These are phyloP conservation scores for Apiotrichum laibachii DNA, from an alignment of 1,284 basidiomycete genomes.

Conservation along the genomic window DNA sequence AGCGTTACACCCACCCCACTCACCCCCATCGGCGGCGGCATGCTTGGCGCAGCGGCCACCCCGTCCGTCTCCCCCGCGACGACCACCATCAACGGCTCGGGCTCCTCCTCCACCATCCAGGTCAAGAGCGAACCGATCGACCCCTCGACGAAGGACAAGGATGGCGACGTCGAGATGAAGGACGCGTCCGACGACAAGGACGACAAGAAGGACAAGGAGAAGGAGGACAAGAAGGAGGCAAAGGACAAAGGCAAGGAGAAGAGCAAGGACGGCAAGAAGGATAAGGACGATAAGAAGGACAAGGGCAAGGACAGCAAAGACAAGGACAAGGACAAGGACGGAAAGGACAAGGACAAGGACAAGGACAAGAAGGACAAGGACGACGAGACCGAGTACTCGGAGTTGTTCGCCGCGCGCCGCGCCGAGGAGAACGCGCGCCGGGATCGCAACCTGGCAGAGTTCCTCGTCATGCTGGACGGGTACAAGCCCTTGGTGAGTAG, in stretches of 20 bases:
- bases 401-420: slow-evolving; percentile 44
- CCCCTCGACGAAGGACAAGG: background rate
- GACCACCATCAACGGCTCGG: background rate
- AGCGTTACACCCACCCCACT: background rate
- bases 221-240: background rate
- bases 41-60: too few relatives aligned
- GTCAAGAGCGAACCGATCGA: slow-evolving; percentile 1
- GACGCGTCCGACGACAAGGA: background rate
- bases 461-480: slow-evolving; percentile 92
- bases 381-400: slow-evolving; percentile 22
- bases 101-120: background rate
- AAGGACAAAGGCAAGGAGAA: background rate
- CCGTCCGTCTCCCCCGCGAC: background rate
- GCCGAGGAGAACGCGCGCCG: slow-evolving; percentile 74
- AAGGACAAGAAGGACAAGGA: slow-evolving; percentile 18
- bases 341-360: slow-evolving; percentile 13
- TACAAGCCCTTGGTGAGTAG: slow-evolving; percentile 84
- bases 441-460: slow-evolving; percentile 83
- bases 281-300: background rate
- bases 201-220: background rate
- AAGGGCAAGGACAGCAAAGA: background rate
- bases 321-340: slow-evolving; percentile 3
- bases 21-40: background rate
- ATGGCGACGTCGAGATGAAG: slow-evolving; percentile 3
- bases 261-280: background rate